Conservation (phyloP, 148 eudicot species). For the Cornus florida region DNA sequence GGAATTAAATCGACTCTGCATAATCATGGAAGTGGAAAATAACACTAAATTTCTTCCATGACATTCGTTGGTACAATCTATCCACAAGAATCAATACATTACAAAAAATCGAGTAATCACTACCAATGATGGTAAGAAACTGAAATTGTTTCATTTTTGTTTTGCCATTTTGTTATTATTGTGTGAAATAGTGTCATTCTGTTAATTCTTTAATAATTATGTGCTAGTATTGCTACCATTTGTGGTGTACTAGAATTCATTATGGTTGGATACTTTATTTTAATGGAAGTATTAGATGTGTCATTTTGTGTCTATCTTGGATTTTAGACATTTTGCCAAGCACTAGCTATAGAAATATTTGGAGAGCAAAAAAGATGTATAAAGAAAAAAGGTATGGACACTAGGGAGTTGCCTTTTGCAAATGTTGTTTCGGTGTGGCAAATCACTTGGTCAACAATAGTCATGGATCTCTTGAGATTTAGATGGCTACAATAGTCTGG, state of each 20-base stretch:
- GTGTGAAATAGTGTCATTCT: too few species aligned
- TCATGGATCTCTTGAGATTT: neutral
- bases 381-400: too few species aligned
- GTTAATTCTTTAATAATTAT: too few species aligned
- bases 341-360: neutral
- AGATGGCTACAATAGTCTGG: neutral
- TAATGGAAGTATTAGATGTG: too few species aligned
- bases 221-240: too few species aligned
- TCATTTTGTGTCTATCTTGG: neutral
- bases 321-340: too few species aligned
- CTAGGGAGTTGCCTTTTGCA: neutral
- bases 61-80: neutral
- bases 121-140: too few species aligned
- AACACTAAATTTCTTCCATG: neutral
- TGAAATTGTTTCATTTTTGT: too few species aligned
- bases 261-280: too few species aligned
- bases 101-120: neutral
- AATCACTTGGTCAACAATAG: neutral
- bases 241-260: too few species aligned
- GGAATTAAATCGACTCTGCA: conserved; percentile 1
- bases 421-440: neutral
- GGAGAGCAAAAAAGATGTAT: too few species aligned
- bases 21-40: conserved; percentile 6
- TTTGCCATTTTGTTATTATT: too few species aligned
- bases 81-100: neutral